phyloP scores from a whole-genome alignment of 75 land plant species.

The Selaginella moellendorffii region DNA sequence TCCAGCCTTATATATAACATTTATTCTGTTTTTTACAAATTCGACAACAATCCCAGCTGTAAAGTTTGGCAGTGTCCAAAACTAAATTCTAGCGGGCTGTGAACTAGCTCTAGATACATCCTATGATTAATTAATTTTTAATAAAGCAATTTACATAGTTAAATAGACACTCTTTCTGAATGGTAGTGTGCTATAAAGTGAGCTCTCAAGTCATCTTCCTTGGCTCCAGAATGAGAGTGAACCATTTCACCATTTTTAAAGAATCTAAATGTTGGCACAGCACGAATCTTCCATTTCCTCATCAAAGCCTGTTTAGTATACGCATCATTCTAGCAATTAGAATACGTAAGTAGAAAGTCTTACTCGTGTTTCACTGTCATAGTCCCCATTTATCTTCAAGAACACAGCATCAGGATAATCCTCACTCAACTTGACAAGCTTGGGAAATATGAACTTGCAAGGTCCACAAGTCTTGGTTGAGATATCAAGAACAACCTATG shows the following conservation, averaged over 20 bases:
- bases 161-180: no score
- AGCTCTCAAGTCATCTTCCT: slow-evolving; percentile 23
- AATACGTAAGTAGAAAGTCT: slow-evolving; percentile 3
- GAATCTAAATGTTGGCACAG: slow-evolving; percentile 33
- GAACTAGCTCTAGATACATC: no score
- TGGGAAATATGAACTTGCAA: slow-evolving; percentile 32
- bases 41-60: no score
- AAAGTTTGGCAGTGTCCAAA: no score
- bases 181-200: slow-evolving; percentile 25
- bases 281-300: slow-evolving; percentile 32
- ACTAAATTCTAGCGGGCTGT: no score
- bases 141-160: no score
- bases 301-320: slow-evolving; percentile 24
- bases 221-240: slow-evolving; percentile 31
- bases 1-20: no score
- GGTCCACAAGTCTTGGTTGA: slow-evolving; percentile 35
- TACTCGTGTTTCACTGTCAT: slow-evolving; percentile 21
- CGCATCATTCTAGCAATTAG: not conserved
- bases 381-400: slow-evolving; percentile 30
- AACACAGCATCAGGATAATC: slow-evolving; percentile 32
- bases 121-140: no score
- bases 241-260: slow-evolving; percentile 20
- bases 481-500: slow-evolving; percentile 30
- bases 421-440: slow-evolving; percentile 30
- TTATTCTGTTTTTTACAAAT: no score